Conservation (phyloP, 2,329 filamentous ascomycete genomes). For the Aspergillus cejpii region DNA sequence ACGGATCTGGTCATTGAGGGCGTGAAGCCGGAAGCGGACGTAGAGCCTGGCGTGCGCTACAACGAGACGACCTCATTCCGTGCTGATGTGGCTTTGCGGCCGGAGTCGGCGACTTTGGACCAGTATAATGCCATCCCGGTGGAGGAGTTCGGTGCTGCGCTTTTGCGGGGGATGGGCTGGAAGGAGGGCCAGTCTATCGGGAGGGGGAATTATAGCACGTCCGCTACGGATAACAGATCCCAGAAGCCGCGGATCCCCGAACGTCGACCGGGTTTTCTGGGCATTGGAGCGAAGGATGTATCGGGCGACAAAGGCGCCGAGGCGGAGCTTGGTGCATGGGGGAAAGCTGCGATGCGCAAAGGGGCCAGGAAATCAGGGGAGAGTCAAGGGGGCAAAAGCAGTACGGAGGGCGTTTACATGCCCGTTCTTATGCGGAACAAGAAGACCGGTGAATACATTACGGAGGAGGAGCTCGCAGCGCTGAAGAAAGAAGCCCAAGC, state of each 20-base stretch:
- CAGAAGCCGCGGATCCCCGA: conserved; percentile 60
- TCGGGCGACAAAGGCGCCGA: conserved; percentile 49
- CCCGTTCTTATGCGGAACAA: conserved; percentile 57
- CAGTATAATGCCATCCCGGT: conserved; percentile 87
- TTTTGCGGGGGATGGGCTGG: conserved; percentile 93
- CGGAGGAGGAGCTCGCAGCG: conserved; percentile 54
- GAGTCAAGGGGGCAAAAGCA: conserved; percentile 35
- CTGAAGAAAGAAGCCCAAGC: conserved; percentile 46
- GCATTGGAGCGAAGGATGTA: conserved; percentile 80
- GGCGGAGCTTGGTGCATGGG: conserved; percentile 73
- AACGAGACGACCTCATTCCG: conserved; percentile 56
- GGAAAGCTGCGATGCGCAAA: conserved; percentile 54
- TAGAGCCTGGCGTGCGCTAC: conserved; percentile 21
- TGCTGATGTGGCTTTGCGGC: conserved; percentile 63
- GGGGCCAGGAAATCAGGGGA: conserved; percentile 53
- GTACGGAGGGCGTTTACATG: conserved; percentile 49
- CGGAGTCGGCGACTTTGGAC: conserved; percentile 67
- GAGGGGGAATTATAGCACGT: conserved; percentile 46
- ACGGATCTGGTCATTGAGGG: conserved; percentile 51
- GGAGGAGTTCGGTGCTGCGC: conserved; percentile 85
- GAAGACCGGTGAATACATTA: conserved; percentile 56
- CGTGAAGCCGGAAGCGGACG: conserved; percentile 18
- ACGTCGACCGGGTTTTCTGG: conserved; percentile 70
- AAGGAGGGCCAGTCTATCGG: conserved; percentile 61
- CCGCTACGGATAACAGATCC: conserved; percentile 39